These are phyloP conservation scores for Deinandra increscens DNA, from an alignment of 129 eudicot genomes.

Conservation along the genomic window DNA sequence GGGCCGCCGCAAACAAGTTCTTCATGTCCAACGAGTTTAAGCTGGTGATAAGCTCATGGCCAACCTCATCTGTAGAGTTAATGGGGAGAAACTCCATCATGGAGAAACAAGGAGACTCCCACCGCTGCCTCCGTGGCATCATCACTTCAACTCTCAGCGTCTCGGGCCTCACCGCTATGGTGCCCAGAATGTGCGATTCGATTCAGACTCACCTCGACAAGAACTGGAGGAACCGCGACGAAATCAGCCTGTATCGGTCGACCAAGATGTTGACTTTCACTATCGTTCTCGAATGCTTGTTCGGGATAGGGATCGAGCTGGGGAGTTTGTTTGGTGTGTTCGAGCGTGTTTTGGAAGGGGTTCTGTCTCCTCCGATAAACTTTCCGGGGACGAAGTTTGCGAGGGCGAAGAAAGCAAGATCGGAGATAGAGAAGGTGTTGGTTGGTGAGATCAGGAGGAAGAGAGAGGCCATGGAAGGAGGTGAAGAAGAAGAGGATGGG, in stretches of 20 bases:
- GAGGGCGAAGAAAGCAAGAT: conserved; percentile 67
- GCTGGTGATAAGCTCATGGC: conserved; percentile 83
- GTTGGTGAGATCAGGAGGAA: conserved; percentile 49
- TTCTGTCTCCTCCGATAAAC: conserved; percentile 48
- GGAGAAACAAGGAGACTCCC: conserved; percentile 81
- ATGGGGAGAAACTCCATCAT: conserved; percentile 76
- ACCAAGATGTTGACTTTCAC: conserved; percentile 64
- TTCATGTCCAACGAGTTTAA: conserved; percentile 83
- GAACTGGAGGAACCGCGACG: conserved; percentile 43
- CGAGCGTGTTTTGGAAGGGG: conserved; percentile 72
- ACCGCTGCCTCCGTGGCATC: conserved; percentile 59
- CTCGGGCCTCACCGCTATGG: conserved; percentile 48
- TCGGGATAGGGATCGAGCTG: conserved; percentile 57
- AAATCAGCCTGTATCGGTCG: conserved; percentile 43
- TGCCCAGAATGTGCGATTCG: conserved; percentile 64
- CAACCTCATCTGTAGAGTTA: conserved; percentile 70
- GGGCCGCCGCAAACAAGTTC: conserved; percentile 69
- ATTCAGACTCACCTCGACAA: conserved; percentile 46
- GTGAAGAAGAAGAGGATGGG: conserved; percentile 32
- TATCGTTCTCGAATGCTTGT: conserved; percentile 67
- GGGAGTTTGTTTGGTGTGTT: conserved; percentile 50
- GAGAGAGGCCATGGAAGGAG: conserved; percentile 50
- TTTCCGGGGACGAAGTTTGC: conserved; percentile 70
- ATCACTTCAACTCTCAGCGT: conserved; percentile 50
- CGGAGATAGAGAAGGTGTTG: conserved; percentile 53